A percentile compares a stretch with the other conserved stretches of the same genome.
These are phyloP conservation scores for Laetiporus sulphureus DNA, from an alignment of 1,284 basidiomycete species.

Conservation along the genomic window DNA sequence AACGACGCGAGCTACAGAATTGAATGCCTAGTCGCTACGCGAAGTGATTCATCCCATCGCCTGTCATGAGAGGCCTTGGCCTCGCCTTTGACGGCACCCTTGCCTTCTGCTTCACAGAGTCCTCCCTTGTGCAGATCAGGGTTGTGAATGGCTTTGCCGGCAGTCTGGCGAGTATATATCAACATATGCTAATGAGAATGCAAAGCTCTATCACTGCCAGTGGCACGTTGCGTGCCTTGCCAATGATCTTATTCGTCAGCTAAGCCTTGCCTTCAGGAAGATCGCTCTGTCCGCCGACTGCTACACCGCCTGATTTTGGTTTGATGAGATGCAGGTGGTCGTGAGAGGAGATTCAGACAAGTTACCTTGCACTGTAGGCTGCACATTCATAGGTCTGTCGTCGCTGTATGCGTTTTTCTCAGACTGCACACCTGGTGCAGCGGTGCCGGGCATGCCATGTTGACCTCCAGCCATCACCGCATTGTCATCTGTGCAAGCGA, in stretches of 20 bases:
- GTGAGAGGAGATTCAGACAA: too few species aligned
- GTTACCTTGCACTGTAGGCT: constrained; percentile 33
- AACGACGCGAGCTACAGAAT: too few species aligned
- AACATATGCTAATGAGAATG: too few species aligned
- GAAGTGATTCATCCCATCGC: too few species aligned
- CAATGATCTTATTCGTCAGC: constrained; percentile 43
- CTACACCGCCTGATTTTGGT: constrained; percentile 40
- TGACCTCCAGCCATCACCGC: constrained; percentile 22
- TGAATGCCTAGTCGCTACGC: too few species aligned
- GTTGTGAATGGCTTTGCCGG: constrained; percentile 42
- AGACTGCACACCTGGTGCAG: neutral
- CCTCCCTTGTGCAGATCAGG: constrained; percentile 46
- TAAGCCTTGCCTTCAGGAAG: constrained; percentile 38
- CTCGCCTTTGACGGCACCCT: constrained; percentile 35
- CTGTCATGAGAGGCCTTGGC: constrained; percentile 38
- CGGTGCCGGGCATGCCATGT: constrained; percentile 9
- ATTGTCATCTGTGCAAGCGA: constrained; percentile 18
- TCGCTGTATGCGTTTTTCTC: constrained; percentile 29
- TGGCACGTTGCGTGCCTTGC: constrained; percentile 47
- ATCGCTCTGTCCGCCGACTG: constrained; percentile 34
- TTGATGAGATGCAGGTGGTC: too few species aligned
- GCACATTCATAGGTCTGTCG: constrained; percentile 35
- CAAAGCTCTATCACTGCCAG: neutral
- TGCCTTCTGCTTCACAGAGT: constrained; percentile 47
- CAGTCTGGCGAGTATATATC: constrained; percentile 29